Evolutionary conservation across 345 rosid species (phyloP), one percentile per base, ranked within the genome.

Genomic region (Aquilaria malaccensis): DNA sequence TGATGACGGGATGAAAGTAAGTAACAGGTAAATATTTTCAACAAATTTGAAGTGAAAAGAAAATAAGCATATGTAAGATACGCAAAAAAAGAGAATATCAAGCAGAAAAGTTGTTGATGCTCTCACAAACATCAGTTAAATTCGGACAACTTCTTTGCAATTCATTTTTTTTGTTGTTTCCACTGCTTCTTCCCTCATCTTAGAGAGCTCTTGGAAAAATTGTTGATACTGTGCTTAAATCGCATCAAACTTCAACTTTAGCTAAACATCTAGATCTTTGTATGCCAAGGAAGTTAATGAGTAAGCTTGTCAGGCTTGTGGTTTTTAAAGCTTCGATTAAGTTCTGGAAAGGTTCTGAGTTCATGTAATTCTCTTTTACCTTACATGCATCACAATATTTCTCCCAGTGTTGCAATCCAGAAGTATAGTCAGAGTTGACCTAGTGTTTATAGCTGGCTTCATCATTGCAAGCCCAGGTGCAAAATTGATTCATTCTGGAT

Each of bases 141-240:
- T 37, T 37, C 43, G 1, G 2, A 37, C 45, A 54, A 60, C 64
- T 68, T 75, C 83, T 65, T 77, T 13, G 76, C 62, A 73, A 65
- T 62, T 88, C 92, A 88, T 69, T 80, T 81, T 77, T 69, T 74
- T 86, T 10, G 86, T 73, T 7, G 78, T 73, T 49, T 85, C 87
- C 62, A 91, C 47, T 52, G 91, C 92, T 56, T 83, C 95, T 59
- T 85, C 92, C 55, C 81, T 86, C 88, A 72, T 72, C 81, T 71
- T 84, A 37, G 60, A 52, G 56, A 91, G 85, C 65, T 83, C 80
- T 50, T 74, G 77, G 62, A 81, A 77, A 74, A 83, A 80, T 14
- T 75, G 77, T 55, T 75, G 83, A 63, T 80, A 91, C 43, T 81
- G 90, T n/a, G 76, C 68, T 50, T 88, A 88, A 2, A 91, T 77